Base-by-base conservation (phyloP, 108 stramenopile species). In the Aureococcus anophagefferens region DNA sequence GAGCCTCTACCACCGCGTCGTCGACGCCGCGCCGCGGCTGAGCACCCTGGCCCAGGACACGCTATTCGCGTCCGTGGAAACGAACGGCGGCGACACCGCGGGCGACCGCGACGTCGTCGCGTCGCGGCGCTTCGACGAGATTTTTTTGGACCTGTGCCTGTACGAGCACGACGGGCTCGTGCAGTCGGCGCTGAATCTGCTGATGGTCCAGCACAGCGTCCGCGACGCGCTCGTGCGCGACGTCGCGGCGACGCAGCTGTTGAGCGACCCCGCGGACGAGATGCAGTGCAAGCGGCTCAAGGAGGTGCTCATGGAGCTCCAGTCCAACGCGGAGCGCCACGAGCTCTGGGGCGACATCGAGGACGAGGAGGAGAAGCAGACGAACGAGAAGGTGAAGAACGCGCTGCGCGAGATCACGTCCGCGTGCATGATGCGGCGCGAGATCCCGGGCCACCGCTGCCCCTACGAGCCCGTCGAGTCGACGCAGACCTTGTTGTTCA, bases 331-430 rank as follows among this genome's bases (percentile, higher is more conserved):
- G 29, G 77, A 78, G 68, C 67, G 62, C 30, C 66, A 73, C n/a
- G 77, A 78, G 68, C 66, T 78, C 29, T 78, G 77, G 77, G 72
- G 72, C 16, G 68, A 74, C 36, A 34, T 78, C 7, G 73, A 73
- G 66, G 74, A 14, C 35, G 36, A 35, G 5, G 30, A 21, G 25
- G 77, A 78, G 66, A 30, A 33, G 9, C 62, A 62, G 34, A 64
- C 46, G 18, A 73, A 73, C 40, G 68, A 69, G 29, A 37, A 74
- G 46, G 70, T 72, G 7, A 62, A 63, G 59, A 9, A 30, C 18
- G 63, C 70, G 7, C 33, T 78, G n/a, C 64, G 33, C 13, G 77
- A 68, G 45, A 31, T 78, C 29, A 65, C 67, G 33, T 68, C 73
- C 63, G 45, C 30, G 18, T 73, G 71, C 44, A 45, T 44, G 62